These are phyloP conservation scores for Hyaloscypha finlandica DNA, from an alignment of 495 filamentous ascomycete genomes.

Conservation along the genomic window DNA sequence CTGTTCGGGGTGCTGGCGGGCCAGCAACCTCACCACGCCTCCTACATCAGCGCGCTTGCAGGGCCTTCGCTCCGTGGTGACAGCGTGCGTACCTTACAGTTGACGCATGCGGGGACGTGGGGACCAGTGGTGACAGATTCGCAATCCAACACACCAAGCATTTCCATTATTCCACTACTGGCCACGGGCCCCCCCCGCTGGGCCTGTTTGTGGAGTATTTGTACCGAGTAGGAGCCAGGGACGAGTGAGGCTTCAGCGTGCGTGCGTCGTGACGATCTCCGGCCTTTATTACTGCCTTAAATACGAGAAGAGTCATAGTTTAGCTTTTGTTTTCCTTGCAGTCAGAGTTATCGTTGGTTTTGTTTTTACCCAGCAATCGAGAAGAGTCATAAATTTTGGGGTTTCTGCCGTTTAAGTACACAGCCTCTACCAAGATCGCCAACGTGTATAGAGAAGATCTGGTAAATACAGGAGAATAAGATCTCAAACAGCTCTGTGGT, in stretches of 20 bases:
- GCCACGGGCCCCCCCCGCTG: too few species aligned
- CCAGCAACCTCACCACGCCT: background rate
- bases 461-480: slow-evolving; percentile 7
- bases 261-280: background rate
- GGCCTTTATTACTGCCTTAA: background rate
- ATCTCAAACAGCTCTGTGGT: background rate
- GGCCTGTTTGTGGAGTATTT: background rate
- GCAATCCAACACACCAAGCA: background rate
- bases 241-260: background rate
- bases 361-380: background rate
- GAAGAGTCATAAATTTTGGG: background rate
- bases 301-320: background rate
- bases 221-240: background rate
- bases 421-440: slow-evolving; percentile 17
- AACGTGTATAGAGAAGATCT: slow-evolving; percentile 40
- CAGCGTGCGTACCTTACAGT: background rate
- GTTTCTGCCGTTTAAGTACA: background rate
- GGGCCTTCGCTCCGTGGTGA: background rate
- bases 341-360: background rate
- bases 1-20: background rate
- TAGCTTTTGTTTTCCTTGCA: background rate
- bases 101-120: background rate
- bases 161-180: too few species aligned
- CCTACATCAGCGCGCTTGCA: background rate
- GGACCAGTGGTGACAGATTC: background rate